Percentiles rank a stretch among this genome's conserved stretches.
phyloP scores from a whole-genome alignment of 2,329 filamentous ascomycete genomes.

The Neofusicoccum umdonicola region DNA sequence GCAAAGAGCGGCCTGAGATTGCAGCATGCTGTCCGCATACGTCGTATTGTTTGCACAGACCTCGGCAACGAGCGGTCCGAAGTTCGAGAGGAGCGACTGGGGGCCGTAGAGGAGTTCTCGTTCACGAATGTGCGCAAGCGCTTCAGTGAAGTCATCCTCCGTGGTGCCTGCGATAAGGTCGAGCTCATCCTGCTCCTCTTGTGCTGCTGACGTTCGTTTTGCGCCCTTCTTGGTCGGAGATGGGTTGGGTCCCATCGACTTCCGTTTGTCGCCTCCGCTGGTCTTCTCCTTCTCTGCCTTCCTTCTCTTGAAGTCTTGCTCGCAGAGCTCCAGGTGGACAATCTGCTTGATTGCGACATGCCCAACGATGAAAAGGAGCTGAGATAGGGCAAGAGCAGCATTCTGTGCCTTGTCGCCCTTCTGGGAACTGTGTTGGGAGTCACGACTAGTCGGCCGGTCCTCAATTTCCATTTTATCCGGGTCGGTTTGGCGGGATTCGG shows the following conservation, averaged over 20 bases:
- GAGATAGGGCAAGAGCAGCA: slow-evolving; percentile 74
- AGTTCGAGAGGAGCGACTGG: slow-evolving; percentile 80
- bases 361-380: slow-evolving; percentile 90
- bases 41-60: slow-evolving; percentile 93
- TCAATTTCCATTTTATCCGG: slow-evolving; percentile 20
- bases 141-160: slow-evolving; percentile 88
- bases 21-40: slow-evolving; percentile 84
- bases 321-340: slow-evolving; percentile 94
- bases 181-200: slow-evolving; percentile 79
- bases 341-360: slow-evolving; percentile 99
- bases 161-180: slow-evolving; percentile 96
- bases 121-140: slow-evolving; percentile 80
- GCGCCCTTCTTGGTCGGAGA: slow-evolving; percentile 39
- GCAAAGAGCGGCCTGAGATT: slow-evolving; percentile 90
- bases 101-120: slow-evolving; percentile 80
- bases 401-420: slow-evolving; percentile 54
- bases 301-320: slow-evolving; percentile 94
- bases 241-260: slow-evolving; percentile 31
- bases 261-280: slow-evolving; percentile 24
- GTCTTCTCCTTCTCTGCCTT: slow-evolving; percentile 84
- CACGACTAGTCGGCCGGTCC: slow-evolving; percentile 18
- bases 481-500: slow-evolving; percentile 1
- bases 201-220: slow-evolving; percentile 49
- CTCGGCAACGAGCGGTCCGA: slow-evolving; percentile 87
- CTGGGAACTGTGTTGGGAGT: slow-evolving; percentile 16